These are phyloP conservation scores for Venturia aucupariae DNA, from an alignment of 2,329 filamentous ascomycete genomes.

Conservation along the genomic window DNA sequence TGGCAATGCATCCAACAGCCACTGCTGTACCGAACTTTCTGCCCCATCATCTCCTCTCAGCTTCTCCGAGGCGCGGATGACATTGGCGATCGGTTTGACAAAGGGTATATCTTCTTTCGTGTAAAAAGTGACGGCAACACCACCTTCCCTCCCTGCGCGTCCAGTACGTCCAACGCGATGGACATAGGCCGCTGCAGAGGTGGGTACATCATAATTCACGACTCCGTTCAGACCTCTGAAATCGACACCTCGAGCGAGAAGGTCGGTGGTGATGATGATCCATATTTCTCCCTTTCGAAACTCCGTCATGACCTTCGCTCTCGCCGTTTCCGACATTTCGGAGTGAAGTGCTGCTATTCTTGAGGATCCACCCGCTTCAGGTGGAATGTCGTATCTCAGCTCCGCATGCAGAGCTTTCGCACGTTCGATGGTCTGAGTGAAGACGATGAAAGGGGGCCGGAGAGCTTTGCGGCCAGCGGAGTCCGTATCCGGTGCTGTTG, in stretches of 20 bases:
- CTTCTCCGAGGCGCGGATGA: constrained; percentile 76
- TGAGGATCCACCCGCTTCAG: constrained; percentile 72
- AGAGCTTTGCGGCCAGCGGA: constrained; percentile 35
- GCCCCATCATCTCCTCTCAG: constrained; percentile 48
- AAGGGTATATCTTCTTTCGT: constrained; percentile 89
- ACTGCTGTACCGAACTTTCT: constrained; percentile 58
- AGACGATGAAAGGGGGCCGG: constrained; percentile 84
- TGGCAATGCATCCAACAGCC: constrained; percentile 81
- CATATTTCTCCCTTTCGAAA: constrained; percentile 91
- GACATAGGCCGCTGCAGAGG: constrained; percentile 81
- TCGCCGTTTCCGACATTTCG: constrained; percentile 64
- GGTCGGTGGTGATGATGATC: constrained; percentile 92
- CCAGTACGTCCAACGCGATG: constrained; percentile 90
- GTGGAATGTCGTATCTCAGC: constrained; percentile 86
- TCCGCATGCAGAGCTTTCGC: constrained; percentile 82
- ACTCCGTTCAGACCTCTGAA: constrained; percentile 93
- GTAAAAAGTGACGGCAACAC: constrained; percentile 87
- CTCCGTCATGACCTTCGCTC: constrained; percentile 73
- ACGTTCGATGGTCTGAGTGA: constrained; percentile 90
- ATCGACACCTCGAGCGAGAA: constrained; percentile 85
- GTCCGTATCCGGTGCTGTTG: constrained; percentile 49
- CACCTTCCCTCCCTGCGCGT: constrained; percentile 75
- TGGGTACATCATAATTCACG: constrained; percentile 94
- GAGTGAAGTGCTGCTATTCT: constrained; percentile 88
- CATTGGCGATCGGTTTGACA: constrained; percentile 85